These are phyloP conservation scores for Friedmanniomyces simplex DNA, from an alignment of 495 filamentous ascomycete genomes.

Conservation along the genomic window DNA sequence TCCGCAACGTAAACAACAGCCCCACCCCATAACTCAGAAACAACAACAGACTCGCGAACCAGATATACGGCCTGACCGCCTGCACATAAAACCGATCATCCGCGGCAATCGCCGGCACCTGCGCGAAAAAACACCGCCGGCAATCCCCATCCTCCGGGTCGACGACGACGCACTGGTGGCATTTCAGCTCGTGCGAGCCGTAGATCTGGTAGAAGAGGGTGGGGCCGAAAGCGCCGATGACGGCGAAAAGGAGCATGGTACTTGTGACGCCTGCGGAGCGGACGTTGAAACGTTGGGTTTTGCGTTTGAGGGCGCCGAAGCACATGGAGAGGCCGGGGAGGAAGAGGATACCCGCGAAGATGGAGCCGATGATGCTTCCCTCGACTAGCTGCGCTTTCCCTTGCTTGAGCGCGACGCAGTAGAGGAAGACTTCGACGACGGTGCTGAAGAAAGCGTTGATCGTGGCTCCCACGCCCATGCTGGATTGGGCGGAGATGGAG, in stretches of 20 bases:
- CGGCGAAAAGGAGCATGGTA: conserved; percentile 95
- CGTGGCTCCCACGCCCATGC: conserved; percentile 98
- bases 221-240: conserved; percentile 93
- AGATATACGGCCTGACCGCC: conserved; percentile 88
- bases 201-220: conserved; percentile 99
- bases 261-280: conserved; percentile 94
- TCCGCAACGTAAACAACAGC: conserved; percentile 90
- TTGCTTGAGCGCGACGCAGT: conserved; percentile 86
- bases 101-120: conserved; percentile 68
- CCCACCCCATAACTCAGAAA: conserved; percentile 93
- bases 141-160: conserved; percentile 50
- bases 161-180: conserved; percentile 57
- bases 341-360: conserved; percentile 93
- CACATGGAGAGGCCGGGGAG: conserved; percentile 98
- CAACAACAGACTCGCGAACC: conserved; percentile 69
- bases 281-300: conserved; percentile 97
- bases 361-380: conserved; percentile 93
- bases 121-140: conserved; percentile 85
- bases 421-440: conserved; percentile 94
- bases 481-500: conserved; percentile 97
- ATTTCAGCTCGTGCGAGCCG: conserved; percentile 90
- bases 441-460: conserved; percentile 99
- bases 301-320: conserved; percentile 93
- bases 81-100: conserved; percentile 78
- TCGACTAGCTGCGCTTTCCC: conserved; percentile 91